A percentile compares a stretch with the other conserved stretches of the same genome.
Conservation (phyloP, 306 rosid species). For the Medicago ruthenica region DNA sequence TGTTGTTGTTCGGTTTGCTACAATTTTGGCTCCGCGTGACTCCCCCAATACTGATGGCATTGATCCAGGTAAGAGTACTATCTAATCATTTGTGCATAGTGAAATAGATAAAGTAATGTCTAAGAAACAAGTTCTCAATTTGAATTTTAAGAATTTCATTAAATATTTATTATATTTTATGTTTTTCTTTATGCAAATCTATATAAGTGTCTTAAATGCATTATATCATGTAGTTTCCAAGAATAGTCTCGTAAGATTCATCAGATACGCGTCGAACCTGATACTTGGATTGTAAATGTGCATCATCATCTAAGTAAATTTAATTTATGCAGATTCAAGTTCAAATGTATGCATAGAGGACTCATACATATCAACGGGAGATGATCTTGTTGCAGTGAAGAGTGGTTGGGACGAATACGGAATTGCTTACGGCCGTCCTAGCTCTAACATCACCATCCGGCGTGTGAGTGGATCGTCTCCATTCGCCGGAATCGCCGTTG, state of each 20-base stretch:
- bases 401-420: constrained; percentile 97
- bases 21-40: constrained; percentile 89
- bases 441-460: constrained; percentile 73
- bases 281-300: not conserved
- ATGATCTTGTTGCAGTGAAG: constrained; percentile 85
- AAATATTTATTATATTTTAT: no score
- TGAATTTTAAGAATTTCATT: no score
- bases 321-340: constrained; percentile 72
- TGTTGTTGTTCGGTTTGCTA: constrained; percentile 73
- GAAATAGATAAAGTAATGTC: no score
- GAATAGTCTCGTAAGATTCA: not conserved
- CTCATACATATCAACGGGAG: constrained; percentile 79
- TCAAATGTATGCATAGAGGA: constrained; percentile 92
- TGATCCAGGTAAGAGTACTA: constrained; percentile 73
- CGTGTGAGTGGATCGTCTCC: constrained; percentile 80
- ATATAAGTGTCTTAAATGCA: no score
- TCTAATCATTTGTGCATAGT: not conserved
- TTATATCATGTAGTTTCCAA: not conserved
- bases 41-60: constrained; percentile 98
- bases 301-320: not conserved
- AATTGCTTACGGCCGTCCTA: constrained; percentile 72
- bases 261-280: not conserved
- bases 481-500: constrained; percentile 76
- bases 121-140: no score
- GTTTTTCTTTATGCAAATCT: no score